phyloP scores from a whole-genome alignment of 1,284 basidiomycete genomes.

The Microbotryum lychnidis-dioicae region DNA sequence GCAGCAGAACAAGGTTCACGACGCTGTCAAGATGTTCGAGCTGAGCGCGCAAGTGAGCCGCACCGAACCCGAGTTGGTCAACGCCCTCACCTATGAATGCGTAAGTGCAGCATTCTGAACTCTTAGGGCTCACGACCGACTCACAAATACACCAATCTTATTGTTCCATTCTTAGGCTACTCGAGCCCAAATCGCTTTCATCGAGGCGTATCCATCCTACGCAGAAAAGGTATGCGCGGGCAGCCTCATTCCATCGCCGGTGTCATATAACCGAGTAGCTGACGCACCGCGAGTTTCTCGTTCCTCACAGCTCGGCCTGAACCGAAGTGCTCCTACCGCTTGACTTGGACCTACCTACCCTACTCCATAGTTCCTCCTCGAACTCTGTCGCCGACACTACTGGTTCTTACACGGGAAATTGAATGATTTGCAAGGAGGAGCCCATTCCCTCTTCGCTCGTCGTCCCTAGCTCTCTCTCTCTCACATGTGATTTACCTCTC shows the following conservation, averaged over 20 bases:
- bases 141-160: slow-evolving; percentile 5
- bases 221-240: slow-evolving; percentile 7
- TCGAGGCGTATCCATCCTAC: slow-evolving; percentile 38
- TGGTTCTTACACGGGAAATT: no score
- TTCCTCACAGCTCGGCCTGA: background rate
- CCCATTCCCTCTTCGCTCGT: no score
- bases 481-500: no score
- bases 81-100: slow-evolving; percentile 79
- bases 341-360: slow-evolving; percentile 1
- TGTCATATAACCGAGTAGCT: no score
- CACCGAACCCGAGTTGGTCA: slow-evolving; percentile 82
- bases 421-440: no score
- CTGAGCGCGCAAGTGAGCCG: slow-evolving; percentile 76
- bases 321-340: background rate
- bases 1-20: slow-evolving; percentile 82
- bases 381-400: background rate
- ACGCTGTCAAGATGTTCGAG: slow-evolving; percentile 81
- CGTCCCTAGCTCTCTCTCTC: no score
- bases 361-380: background rate
- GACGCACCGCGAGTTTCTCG: background rate
- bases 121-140: slow-evolving; percentile 2
- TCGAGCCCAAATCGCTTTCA: slow-evolving; percentile 68
- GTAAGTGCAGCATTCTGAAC: slow-evolving; percentile 31
- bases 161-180: slow-evolving; percentile 52
- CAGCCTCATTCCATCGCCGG: no score